A percentile compares a stretch with the other conserved stretches of the same genome.
phyloP scores from a whole-genome alignment of 1,284 basidiomycete genomes.

The Meira nashicola region DNA sequence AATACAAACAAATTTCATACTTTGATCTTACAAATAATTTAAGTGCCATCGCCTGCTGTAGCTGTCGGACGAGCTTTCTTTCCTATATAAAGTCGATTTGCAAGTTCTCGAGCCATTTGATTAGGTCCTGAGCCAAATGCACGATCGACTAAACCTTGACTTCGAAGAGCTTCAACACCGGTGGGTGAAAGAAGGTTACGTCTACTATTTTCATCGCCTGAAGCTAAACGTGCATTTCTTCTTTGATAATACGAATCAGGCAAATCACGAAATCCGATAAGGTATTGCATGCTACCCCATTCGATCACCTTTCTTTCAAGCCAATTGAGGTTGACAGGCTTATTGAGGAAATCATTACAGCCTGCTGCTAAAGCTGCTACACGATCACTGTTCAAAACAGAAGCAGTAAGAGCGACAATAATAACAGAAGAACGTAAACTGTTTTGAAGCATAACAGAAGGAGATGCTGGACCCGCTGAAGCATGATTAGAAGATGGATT shows the following conservation, averaged over 20 bases:
- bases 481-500: constrained; percentile 28
- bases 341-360: constrained; percentile 98
- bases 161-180: not conserved
- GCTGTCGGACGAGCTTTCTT: too few species aligned
- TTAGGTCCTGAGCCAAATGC: constrained; percentile 11
- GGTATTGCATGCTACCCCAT: constrained; percentile 66
- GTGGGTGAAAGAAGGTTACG: not conserved
- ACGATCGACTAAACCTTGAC: constrained; percentile 3
- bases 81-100: constrained; percentile 10
- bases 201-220: not conserved
- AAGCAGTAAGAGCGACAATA: constrained; percentile 95
- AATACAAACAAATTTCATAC: too few species aligned
- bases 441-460: constrained; percentile 1
- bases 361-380: constrained; percentile 92
- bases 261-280: constrained; percentile 9
- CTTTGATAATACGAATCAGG: not conserved
- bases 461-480: not conserved
- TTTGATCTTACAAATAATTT: too few species aligned
- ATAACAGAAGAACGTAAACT: constrained; percentile 78
- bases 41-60: too few species aligned
- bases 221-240: not conserved
- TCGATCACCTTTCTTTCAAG: constrained; percentile 97
- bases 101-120: constrained; percentile 10
- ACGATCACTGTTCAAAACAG: constrained; percentile 83
- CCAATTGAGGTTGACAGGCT: constrained; percentile 92